A percentile compares a stretch with the other conserved stretches of the same genome.
Conservation (phyloP, 179 eudicot species). For the Patellifolia procumbens region DNA sequence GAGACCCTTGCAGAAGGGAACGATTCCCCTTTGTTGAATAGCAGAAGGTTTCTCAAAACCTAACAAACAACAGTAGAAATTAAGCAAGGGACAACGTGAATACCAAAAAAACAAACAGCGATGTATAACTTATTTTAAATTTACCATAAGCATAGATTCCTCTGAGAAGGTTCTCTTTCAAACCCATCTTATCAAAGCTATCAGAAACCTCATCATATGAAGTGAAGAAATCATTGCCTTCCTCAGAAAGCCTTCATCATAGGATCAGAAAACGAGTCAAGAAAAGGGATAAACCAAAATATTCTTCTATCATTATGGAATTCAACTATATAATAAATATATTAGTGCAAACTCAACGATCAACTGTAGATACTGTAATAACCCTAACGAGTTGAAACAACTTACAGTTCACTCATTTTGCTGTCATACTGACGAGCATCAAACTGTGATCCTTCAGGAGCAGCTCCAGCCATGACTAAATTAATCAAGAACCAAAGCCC, state of each 20-base stretch:
- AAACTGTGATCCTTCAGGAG: conserved; percentile 41
- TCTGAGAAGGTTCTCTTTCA: conserved; percentile 77
- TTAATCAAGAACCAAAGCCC: too few species aligned
- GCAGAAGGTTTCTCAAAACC: conserved; percentile 51
- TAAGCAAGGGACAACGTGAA: neutral
- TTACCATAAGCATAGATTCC: conserved; percentile 85
- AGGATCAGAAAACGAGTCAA: neutral
- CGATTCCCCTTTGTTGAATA: conserved; percentile 47
- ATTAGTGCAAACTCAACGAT: too few species aligned
- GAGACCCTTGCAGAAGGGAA: conserved; percentile 46
- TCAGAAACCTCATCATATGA: conserved; percentile 75
- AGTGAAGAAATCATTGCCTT: conserved; percentile 63
- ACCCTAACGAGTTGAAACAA: too few species aligned
- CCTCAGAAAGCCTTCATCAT: conserved; percentile 44
- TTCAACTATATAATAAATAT: too few species aligned
- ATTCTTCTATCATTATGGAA: too few species aligned
- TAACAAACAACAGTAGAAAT: neutral
- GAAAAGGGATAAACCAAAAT: neutral
- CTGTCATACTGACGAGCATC: conserved; percentile 39
- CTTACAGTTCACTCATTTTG: conserved; percentile 48
- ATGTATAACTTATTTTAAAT: too few species aligned
- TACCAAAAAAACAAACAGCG: too few species aligned
- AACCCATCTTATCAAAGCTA: conserved; percentile 72
- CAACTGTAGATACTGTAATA: neutral
- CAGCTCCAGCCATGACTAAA: conserved; percentile 41